Conservation (phyloP, 2,329 filamentous ascomycete genomes). For the Fusarium sp. region DNA sequence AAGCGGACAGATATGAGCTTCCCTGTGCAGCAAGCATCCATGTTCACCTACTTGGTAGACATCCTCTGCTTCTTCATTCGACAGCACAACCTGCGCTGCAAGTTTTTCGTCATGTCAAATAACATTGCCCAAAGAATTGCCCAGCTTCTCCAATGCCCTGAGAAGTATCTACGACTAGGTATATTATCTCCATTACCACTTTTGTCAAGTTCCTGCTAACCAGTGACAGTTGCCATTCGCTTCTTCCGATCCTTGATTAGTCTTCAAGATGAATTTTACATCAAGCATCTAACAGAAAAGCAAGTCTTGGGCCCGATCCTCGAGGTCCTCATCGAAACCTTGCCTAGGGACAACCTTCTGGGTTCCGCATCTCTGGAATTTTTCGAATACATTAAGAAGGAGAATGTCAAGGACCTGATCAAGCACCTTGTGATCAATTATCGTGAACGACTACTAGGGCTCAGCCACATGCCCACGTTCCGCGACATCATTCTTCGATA, state of each 20-base stretch:
- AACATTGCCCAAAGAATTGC: constrained; percentile 84
- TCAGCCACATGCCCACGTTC: constrained; percentile 91
- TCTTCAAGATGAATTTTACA: constrained; percentile 92
- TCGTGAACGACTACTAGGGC: constrained; percentile 80
- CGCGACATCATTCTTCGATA: constrained; percentile 81
- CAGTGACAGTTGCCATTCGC: constrained; percentile 82
- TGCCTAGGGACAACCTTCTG: constrained; percentile 93
- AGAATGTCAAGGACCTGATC: constrained; percentile 85
- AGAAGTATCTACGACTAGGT: constrained; percentile 95
- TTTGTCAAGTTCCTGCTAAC: constrained; percentile 45
- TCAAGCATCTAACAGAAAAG: constrained; percentile 86
- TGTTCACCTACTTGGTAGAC: constrained; percentile 93
- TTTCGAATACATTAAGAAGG: constrained; percentile 90
- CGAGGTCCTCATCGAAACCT: constrained; percentile 85
- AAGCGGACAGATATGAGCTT: constrained; percentile 78
- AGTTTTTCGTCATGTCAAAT: constrained; percentile 88
- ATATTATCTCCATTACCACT: constrained; percentile 50
- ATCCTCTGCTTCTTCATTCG: constrained; percentile 95
- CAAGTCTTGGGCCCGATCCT: constrained; percentile 88
- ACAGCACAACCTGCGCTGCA: constrained; percentile 88
- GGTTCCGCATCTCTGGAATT: constrained; percentile 95
- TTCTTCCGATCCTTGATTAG: constrained; percentile 92
- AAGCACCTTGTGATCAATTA: constrained; percentile 89
- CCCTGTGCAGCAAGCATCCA: constrained; percentile 86
- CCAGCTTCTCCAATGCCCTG: constrained; percentile 84